Base-by-base conservation (phyloP, 2,329 filamentous ascomycete species). In the Neurospora sp. region DNA sequence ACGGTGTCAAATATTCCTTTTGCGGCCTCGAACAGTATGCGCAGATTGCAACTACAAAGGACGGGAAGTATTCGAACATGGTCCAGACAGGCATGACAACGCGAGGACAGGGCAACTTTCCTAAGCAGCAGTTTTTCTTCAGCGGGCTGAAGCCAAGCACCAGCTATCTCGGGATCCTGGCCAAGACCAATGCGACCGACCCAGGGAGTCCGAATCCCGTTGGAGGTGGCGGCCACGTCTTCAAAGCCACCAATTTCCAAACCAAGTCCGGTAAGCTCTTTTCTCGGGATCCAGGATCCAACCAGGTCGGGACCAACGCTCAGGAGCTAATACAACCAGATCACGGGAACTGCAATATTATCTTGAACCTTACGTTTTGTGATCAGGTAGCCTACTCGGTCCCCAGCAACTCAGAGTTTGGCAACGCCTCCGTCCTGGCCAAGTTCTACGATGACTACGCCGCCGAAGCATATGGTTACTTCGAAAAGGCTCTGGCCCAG, bases 351-450 rank as follows among this genome's bases (percentile, higher is more conserved):
- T 99, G 96, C 79, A 90, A 91, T 71, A 85, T 99, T 52, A 85
- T 98, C 66, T 94, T 90, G 79, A 90, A 96, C 77, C 87, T 99
- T n/a, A 84, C 89, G 0, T 96, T 98, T 79, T 99, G 96, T 81
- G 87, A 90, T 74, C 89, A 95, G 75, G 91, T 95, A 67, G 93
- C 95, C 68, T 97, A 97, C 78, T 91, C 95, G 7, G 96, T 97
- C 0, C 96, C 96, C 0, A 90, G 91, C 52, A 97, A 97, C 76
- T 84, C 88, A 1, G 80, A 83, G 42, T 87, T 83, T 66, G 83
- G 86, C 68, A 88, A 89, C 75, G 81, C 84, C 67, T 83, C 85
- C 1, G 82, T 83, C 19, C 86, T 99, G 9, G 89, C 87, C 4
- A 80, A 83, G 3, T 87, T 91, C 70, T 99, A 98, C 82, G 95